Conservation (phyloP, 805 yeast species). For the Lachancea dasiensis region DNA sequence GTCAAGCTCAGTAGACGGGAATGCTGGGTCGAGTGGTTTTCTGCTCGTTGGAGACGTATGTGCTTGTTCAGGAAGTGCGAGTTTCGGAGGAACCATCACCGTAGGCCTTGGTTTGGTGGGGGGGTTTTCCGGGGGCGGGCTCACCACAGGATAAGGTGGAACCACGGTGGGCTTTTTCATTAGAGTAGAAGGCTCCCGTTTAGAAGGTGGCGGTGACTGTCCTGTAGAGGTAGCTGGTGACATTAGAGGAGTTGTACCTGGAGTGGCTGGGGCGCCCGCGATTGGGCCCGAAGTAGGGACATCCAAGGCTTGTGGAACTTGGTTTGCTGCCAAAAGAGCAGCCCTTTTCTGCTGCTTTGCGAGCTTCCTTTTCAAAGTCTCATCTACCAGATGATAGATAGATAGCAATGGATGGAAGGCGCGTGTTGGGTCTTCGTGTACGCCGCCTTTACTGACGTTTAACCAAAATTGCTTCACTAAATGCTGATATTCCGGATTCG, state of each 20-base stretch:
- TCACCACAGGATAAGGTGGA: conserved; percentile 4
- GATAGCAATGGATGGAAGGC: conserved; percentile 87
- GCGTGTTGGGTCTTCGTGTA: conserved; percentile 63
- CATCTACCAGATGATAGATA: conserved; percentile 79
- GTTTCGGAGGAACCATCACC: conserved; percentile 34
- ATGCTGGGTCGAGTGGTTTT: conserved; percentile 20
- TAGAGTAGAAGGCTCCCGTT: background rate
- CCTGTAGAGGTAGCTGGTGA: conserved; percentile 3
- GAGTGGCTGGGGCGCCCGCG: background rate
- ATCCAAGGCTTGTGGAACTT: conserved; percentile 8
- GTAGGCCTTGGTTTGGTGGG: conserved; percentile 9
- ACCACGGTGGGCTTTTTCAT: background rate
- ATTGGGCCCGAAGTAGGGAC: conserved; percentile 4
- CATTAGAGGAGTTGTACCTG: conserved; percentile 1
- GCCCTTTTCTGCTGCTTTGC: conserved; percentile 39
- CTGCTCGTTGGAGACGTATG: conserved; percentile 42
- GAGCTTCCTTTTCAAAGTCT: conserved; percentile 66
- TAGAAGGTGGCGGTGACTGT: conserved; percentile 5
- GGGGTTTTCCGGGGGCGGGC: background rate
- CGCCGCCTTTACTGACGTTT: conserved; percentile 7
- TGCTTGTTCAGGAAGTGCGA: conserved; percentile 44
- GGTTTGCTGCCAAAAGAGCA: conserved; percentile 15
- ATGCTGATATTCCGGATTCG: conserved; percentile 53
- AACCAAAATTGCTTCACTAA: conserved; percentile 29
- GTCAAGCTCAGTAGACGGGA: conserved; percentile 20